Evolutionary conservation across 768 basidiomycete species (phyloP), one percentile per base, ranked within the genome.

Genomic region (Clavaria fumosa): DNA sequence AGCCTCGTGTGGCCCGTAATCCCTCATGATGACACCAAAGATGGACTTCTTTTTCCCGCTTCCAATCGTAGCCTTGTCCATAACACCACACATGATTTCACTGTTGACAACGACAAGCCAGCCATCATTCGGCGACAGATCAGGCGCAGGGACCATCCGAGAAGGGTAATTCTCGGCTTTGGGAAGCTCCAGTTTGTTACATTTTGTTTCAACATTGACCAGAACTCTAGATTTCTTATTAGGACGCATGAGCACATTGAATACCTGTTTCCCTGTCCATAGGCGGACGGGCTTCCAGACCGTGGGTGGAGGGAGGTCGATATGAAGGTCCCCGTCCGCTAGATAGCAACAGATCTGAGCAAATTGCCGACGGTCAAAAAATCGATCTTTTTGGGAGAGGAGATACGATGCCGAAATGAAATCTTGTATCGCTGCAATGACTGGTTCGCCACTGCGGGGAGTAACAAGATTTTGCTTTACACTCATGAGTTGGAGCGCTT

Each of bases 211-310:
- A 31, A 96, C 84, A 55, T 99, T 99, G 43, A 99, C 89, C 26
- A 79, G 61, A 37, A 96, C 75, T 20, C 78, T 72, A 5, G 77
- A 84, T 12, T 71, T 47, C 47, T 73, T 80, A 62, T 91, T 95
- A 4, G 95, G 95, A 7, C 81, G 75, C 84, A 97, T 96, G 33
- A 97, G 75, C 22, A 89, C 78, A 53, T 85, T 89, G 68, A 96
- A 97, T n/a, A 99, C 68, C 51, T 99, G 95, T 52, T 99, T 99
- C 21, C 95, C 95, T 0, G 95, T 97, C 95, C 95, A 99, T 2
- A 99, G 61, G 14, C 84, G 70, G 18, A 73, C 69, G 7, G 95
- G 95, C 53, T 95, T 97, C 73, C 79, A 75, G 42, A 99, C 88
- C 0, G 83, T 75, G 0, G 95, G 95, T 0, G 90, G 88, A 7